Conservation (phyloP, 495 filamentous ascomycete species). For the Polyplosphaeria fusca region DNA sequence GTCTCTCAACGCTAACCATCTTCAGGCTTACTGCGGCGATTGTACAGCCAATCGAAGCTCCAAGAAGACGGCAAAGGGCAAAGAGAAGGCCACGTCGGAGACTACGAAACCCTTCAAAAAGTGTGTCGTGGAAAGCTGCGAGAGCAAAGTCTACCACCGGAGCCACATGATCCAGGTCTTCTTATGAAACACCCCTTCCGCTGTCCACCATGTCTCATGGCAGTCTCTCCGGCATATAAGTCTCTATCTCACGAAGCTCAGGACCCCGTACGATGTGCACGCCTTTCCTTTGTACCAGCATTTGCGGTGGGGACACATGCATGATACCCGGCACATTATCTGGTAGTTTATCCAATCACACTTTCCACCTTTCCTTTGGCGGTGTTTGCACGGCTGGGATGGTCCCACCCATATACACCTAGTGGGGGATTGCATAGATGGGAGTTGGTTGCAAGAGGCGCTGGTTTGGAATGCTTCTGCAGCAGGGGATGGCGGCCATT, state of each 20-base stretch:
- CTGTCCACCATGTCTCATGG: not conserved
- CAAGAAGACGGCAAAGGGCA: slow-evolving; percentile 30
- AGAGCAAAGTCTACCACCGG: slow-evolving; percentile 21
- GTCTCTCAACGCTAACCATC: not conserved
- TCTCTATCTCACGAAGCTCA: not conserved
- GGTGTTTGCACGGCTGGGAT: too few species aligned
- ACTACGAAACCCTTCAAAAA: slow-evolving; percentile 36
- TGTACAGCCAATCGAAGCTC: slow-evolving; percentile 54
- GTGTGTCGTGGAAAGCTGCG: slow-evolving; percentile 42
- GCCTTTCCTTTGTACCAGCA: too few species aligned
- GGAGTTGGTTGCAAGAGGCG: too few species aligned
- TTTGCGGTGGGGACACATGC: too few species aligned
- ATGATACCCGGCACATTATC: too few species aligned
- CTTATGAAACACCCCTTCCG: slow-evolving; percentile 31
- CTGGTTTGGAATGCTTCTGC: too few species aligned
- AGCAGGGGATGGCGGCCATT: too few species aligned
- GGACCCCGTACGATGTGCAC: too few species aligned
- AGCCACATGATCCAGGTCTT: slow-evolving; percentile 42
- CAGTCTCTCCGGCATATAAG: not conserved
- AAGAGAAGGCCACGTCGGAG: slow-evolving; percentile 19
- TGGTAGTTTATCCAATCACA: too few species aligned
- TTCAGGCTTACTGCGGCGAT: slow-evolving; percentile 68
- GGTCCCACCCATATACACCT: too few species aligned
- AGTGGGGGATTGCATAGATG: too few species aligned
- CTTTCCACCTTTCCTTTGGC: too few species aligned